These are phyloP conservation scores for Torulaspora globosa DNA, from an alignment of 1,139 yeast genomes.

Conservation along the genomic window DNA sequence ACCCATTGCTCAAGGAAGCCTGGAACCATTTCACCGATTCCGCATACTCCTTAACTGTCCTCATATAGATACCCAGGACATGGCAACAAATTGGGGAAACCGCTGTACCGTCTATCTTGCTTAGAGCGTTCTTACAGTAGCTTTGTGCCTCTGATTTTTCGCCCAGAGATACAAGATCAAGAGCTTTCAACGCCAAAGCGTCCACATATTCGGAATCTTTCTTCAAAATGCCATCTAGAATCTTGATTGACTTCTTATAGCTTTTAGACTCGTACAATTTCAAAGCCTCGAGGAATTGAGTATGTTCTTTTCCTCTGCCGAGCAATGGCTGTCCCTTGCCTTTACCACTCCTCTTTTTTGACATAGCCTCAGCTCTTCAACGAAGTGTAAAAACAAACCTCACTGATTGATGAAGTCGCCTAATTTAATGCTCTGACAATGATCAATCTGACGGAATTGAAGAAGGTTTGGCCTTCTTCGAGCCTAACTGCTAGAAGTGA, in stretches of 20 bases:
- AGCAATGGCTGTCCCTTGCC: conserved; percentile 7
- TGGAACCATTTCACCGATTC: conserved; percentile 80
- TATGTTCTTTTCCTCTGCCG: conserved; percentile 49
- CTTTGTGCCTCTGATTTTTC: conserved; percentile 62
- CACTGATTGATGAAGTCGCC: not conserved
- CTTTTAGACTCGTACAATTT: conserved; percentile 79
- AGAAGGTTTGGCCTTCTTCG: not conserved
- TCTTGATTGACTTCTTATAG: conserved; percentile 78
- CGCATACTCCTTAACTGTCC: conserved; percentile 62
- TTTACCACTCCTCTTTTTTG: conserved; percentile 11
- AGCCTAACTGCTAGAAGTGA: not conserved
- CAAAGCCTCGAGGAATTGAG: conserved; percentile 74
- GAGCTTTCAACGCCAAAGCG: conserved; percentile 80
- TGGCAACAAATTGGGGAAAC: conserved; percentile 71
- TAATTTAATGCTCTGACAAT: not conserved
- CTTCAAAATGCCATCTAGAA: conserved; percentile 71
- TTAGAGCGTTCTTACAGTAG: conserved; percentile 57
- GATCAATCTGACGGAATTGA: not conserved
- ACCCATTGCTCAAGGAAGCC: conserved; percentile 74
- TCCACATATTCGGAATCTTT: conserved; percentile 75
- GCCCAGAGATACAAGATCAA: conserved; percentile 53
- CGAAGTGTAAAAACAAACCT: not conserved
- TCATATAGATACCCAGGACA: conserved; percentile 77
- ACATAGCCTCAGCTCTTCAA: conserved; percentile 3
- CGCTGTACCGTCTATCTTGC: conserved; percentile 46